phyloP scores from a whole-genome alignment of 441 rosid species.

The Syzygium syzygioides region DNA sequence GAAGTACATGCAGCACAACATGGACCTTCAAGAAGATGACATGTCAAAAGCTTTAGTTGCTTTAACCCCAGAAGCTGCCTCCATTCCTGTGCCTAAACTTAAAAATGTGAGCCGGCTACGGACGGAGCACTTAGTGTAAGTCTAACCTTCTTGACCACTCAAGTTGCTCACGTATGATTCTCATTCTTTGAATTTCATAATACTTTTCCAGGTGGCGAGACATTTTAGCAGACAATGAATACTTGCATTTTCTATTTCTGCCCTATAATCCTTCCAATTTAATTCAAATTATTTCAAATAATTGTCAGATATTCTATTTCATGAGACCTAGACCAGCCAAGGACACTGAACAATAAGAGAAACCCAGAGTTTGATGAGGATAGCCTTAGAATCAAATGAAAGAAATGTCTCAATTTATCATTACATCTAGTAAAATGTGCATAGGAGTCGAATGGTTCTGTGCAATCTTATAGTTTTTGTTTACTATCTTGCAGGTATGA shows the following conservation, averaged over 20 bases:
- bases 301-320: neutral
- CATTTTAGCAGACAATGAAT: neutral
- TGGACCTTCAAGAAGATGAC: conserved; percentile 76
- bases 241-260: neutral
- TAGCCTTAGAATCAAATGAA: neutral
- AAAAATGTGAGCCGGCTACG: conserved; percentile 79
- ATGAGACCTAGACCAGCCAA: neutral
- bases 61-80: conserved; percentile 60
- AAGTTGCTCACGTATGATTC: neutral
- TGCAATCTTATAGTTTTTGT: neutral
- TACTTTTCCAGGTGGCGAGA: neutral
- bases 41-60: conserved; percentile 92
- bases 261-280: neutral
- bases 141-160: conserved; percentile 12
- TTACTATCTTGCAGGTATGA: conserved; percentile 63
- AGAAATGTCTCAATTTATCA: neutral
- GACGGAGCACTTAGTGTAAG: conserved; percentile 99
- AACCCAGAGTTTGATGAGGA: neutral
- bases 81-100: conserved; percentile 68
- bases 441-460: neutral
- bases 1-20: conserved; percentile 56
- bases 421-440: neutral
- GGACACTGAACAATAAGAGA: neutral
- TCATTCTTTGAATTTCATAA: neutral
- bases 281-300: neutral